Evolutionary conservation across 2,329 filamentous ascomycete species (phyloP), one percentile per base, ranked within the genome.

Genomic region (Graphium sp.): DNA sequence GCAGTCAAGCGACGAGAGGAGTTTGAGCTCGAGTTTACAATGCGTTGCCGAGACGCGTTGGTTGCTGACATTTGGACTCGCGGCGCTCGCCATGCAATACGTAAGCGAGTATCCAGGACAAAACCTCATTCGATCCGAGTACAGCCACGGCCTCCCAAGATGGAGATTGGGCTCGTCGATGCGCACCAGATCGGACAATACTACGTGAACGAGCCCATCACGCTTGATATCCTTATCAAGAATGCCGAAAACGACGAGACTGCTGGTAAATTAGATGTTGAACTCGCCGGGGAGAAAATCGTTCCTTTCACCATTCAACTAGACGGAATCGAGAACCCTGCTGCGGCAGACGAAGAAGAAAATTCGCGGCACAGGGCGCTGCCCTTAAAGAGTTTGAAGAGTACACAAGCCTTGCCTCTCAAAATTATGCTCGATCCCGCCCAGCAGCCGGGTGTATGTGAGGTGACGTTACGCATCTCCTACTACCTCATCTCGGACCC

Each of bases 61-160:
- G n/a, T n/a, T n/a, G n/a, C 51, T 11, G 52, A 56, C 22, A 46
- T 60, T 2, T 75, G 70, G 69, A 64, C 62, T 33, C 48, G 56
- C 3, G 46, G 53, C 6, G 48, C 49, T 3, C 49, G 53, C 10
- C 45, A 48, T 0, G 59, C 50, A 29, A n/a, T n/a, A n/a, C n/a
- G n/a, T n/a, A n/a, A n/a, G n/a, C n/a, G n/a, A n/a, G n/a, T n/a
- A n/a, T n/a, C 60, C 17, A 58, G 69, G 7, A 38, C 50, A 8
- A 56, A 64, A 26, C 53, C 66, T 7, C 58, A 66, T 19, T 55
- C 56, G 2, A 66, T 92, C 32, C 74, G 70, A 32, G 73, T 98
- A 15, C 62, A 84, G 30, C 87, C 89, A 2, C 80, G 91, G 38
- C 89, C 87, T 17, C 89, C 89, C 1, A 95, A 94, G 50, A 72